Percentiles rank a stretch among this genome's conserved stretches.
These are phyloP conservation scores for Daldinia caldariorum DNA, from an alignment of 495 filamentous ascomycete species.

Conservation along the genomic window DNA sequence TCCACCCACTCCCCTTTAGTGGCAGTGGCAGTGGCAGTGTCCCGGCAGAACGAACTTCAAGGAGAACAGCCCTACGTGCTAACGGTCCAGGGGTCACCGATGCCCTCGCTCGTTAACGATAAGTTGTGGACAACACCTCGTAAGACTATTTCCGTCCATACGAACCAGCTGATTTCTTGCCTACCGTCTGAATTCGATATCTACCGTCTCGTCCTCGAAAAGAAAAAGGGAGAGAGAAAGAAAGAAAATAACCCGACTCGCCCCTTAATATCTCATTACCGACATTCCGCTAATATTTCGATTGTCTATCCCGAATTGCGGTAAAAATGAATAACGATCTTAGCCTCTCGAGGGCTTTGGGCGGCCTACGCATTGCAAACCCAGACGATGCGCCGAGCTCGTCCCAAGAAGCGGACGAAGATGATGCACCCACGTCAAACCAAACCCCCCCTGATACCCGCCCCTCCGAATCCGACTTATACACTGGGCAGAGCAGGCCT, in stretches of 20 bases:
- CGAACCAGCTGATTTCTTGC: constrained; percentile 16
- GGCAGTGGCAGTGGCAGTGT: background rate
- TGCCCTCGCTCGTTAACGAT: constrained; percentile 34
- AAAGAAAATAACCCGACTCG: background rate
- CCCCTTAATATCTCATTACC: constrained; percentile 32
- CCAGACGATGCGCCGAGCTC: constrained; percentile 80
- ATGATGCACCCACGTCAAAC: constrained; percentile 38
- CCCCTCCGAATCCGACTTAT: constrained; percentile 31
- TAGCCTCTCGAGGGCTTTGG: constrained; percentile 90
- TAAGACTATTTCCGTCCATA: constrained; percentile 25
- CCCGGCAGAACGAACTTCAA: constrained; percentile 10
- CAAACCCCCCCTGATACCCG: constrained; percentile 29
- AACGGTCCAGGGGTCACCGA: constrained; percentile 12
- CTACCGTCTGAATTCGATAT: constrained; percentile 22
- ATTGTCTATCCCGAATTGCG: constrained; percentile 18
- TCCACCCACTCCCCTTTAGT: constrained; percentile 12
- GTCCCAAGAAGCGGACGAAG: constrained; percentile 56
- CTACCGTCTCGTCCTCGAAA: constrained; percentile 21
- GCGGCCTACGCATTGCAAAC: constrained; percentile 96
- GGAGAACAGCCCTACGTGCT: background rate
- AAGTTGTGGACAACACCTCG: constrained; percentile 16
- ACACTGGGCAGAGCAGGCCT: constrained; percentile 39
- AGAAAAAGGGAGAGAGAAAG: background rate
- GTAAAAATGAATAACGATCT: constrained; percentile 86
- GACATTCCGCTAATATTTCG: constrained; percentile 3